phyloP scores from a whole-genome alignment of 805 yeast genomes.

The Kuraishia capsulata region DNA sequence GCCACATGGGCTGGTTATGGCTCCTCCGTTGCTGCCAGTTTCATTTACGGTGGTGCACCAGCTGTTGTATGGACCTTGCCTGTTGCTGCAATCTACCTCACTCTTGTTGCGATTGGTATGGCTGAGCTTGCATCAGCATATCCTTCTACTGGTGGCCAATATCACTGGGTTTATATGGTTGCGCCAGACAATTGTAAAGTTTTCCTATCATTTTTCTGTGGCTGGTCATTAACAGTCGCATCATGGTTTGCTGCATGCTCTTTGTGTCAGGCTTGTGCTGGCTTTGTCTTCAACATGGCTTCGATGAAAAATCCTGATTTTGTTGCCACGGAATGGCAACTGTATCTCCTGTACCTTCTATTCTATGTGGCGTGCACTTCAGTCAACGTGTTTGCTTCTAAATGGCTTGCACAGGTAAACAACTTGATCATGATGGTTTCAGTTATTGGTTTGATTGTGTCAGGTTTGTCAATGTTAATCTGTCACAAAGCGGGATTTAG shows the following conservation, averaged over 20 bases:
- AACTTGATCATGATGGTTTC: not conserved
- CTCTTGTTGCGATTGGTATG: constrained; percentile 9
- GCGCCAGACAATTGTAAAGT: constrained; percentile 28
- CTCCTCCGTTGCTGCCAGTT: not conserved
- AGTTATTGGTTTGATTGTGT: not conserved
- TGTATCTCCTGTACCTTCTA: not conserved
- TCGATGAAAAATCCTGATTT: not conserved
- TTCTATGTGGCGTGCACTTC: not conserved
- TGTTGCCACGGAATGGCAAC: not conserved
- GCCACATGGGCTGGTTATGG: not conserved
- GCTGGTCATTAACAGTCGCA: not conserved
- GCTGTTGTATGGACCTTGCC: not conserved
- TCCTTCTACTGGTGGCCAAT: constrained; percentile 49
- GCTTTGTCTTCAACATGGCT: not conserved
- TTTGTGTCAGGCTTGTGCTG: not conserved
- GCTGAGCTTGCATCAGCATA: constrained; percentile 39
- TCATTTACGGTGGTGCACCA: not conserved
- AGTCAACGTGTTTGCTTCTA: not conserved
- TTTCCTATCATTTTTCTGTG: not conserved
- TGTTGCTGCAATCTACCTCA: not conserved
- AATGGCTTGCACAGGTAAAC: no score
- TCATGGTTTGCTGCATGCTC: not conserved
- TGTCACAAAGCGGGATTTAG: not conserved
- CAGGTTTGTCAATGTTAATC: not conserved
- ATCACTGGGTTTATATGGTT: constrained; percentile 42